Conservation (phyloP, 495 filamentous ascomycete species). For the Xylaria scruposa region DNA sequence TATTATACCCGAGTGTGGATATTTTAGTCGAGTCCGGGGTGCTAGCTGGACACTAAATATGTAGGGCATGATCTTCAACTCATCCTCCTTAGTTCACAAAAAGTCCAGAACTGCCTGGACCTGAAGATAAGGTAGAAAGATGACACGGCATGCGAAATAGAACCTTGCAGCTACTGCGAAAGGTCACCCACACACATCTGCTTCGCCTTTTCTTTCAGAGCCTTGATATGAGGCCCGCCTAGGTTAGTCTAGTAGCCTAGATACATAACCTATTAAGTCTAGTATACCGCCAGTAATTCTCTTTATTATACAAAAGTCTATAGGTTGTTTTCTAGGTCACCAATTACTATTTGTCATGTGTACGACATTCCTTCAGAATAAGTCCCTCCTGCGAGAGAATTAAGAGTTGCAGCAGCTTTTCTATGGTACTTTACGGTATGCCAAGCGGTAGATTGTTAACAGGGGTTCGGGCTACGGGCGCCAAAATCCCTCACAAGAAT, state of each 20-base stretch:
- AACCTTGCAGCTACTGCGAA: no score
- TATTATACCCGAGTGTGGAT: background rate
- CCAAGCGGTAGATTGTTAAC: background rate
- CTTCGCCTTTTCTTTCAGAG: no score
- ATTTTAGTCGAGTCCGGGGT: constrained; percentile 9
- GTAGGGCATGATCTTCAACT: background rate
- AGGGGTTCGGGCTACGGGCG: background rate
- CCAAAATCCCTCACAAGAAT: constrained; percentile 1
- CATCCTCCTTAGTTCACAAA: background rate
- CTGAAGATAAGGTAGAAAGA: no score
- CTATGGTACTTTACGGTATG: background rate
- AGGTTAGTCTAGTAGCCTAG: background rate
- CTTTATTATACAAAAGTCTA: background rate
- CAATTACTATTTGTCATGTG: background rate
- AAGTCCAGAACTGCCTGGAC: no score
- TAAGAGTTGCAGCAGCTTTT: background rate
- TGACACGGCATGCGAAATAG: no score
- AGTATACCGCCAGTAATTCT: background rate
- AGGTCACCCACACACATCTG: no score
- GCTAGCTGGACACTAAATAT: constrained; percentile 3
- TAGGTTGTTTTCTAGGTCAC: background rate
- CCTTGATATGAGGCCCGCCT: background rate
- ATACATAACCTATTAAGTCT: background rate
- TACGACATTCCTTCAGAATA: background rate
- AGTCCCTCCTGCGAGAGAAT: background rate